Evolutionary conservation across 1,284 basidiomycete genomes (phyloP).

Genomic region (Veloboletus limbatus): DNA sequence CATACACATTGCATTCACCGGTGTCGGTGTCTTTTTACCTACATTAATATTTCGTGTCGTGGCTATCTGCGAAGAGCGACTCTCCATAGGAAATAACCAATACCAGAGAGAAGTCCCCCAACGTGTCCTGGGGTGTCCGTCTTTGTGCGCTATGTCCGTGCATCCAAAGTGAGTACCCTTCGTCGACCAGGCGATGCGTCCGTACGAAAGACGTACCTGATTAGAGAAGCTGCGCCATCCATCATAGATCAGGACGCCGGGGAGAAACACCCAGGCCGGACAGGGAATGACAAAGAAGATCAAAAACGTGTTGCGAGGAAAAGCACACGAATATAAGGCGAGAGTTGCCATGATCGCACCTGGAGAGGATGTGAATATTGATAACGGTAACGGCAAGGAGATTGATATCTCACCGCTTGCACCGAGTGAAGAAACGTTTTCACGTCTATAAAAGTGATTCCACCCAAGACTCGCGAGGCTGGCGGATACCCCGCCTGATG

Average conservation of each 20-base stretch:
- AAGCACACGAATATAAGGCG: slow-evolving; percentile 67
- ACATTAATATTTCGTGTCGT: slow-evolving; percentile 6
- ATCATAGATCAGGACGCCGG: slow-evolving; percentile 76
- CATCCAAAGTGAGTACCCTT: slow-evolving; percentile 8
- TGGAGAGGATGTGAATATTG: slow-evolving; percentile 25
- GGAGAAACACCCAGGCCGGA: slow-evolving; percentile 78
- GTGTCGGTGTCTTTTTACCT: slow-evolving; percentile 16
- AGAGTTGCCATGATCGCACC: slow-evolving; percentile 76
- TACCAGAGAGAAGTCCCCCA: slow-evolving; percentile 72
- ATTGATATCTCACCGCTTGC: slow-evolving; percentile 61
- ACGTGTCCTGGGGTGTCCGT: slow-evolving; percentile 79
- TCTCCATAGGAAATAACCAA: slow-evolving; percentile 53
- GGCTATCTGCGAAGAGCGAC: slow-evolving; percentile 30
- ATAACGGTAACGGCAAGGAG: not conserved
- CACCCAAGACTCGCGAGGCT: slow-evolving; percentile 60
- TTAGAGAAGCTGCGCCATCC: slow-evolving; percentile 46
- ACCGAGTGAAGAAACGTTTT: slow-evolving; percentile 57
- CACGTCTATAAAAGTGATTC: slow-evolving; percentile 44
- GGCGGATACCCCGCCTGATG: slow-evolving; percentile 62
- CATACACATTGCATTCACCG: slow-evolving; percentile 10
- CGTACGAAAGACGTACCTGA: slow-evolving; percentile 37
- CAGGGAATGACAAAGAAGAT: slow-evolving; percentile 82
- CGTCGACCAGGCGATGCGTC: not conserved
- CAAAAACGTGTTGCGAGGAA: slow-evolving; percentile 69
- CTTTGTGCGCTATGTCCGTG: slow-evolving; percentile 38